Percentiles rank a stretch among this genome's conserved stretches.
These are phyloP conservation scores for Diacronema lutheri DNA, from an alignment of 78 protist genomes.

Conservation along the genomic window DNA sequence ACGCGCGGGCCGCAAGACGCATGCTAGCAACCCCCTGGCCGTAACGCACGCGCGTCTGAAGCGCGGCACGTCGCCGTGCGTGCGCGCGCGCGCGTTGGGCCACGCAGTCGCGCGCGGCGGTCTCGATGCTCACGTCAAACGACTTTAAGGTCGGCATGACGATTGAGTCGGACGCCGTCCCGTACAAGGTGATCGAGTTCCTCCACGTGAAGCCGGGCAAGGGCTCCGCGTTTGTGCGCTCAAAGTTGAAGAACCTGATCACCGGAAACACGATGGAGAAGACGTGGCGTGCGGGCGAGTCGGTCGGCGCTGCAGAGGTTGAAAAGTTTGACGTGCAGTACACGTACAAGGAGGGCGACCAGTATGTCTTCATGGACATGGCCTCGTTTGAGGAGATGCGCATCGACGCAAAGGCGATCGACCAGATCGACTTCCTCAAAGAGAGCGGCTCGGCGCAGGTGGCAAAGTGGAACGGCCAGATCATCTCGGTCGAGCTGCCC, in stretches of 20 bases:
- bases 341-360: conserved; percentile 18
- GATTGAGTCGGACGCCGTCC: no score
- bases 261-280: conserved; percentile 34
- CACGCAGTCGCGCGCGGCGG: no score
- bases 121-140: no score
- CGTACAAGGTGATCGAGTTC: not conserved
- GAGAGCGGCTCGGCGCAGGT: not conserved
- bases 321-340: conserved; percentile 25
- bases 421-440: not conserved
- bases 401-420: not conserved
- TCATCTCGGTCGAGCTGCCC: not conserved
- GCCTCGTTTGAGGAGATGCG: conserved; percentile 20
- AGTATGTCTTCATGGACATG: conserved; percentile 21
- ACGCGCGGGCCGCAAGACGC: no score
- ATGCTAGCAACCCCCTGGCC: no score
- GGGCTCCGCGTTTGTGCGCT: conserved; percentile 40
- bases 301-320: not conserved
- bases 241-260: conserved; percentile 24
- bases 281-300: conserved; percentile 34
- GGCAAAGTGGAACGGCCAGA: not conserved
- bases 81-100: no score
- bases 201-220: conserved; percentile 47
- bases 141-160: no score
- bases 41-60: no score
- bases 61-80: no score